Evolutionary conservation across 768 basidiomycete species (phyloP), one percentile per base, ranked within the genome.

Genomic region (Tricholoma terreum): DNA sequence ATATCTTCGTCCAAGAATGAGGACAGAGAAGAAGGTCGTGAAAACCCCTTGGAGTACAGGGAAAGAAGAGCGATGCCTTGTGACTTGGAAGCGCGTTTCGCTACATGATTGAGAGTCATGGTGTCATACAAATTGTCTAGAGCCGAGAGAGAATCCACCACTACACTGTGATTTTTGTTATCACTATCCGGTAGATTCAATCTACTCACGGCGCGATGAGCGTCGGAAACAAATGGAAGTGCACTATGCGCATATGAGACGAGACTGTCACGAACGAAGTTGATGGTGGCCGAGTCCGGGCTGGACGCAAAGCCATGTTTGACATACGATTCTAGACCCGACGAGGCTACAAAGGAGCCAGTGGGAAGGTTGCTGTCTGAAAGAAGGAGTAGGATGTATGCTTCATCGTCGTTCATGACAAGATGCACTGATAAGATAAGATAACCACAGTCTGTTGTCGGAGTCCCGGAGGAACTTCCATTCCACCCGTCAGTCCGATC

Each of bases 351-450:
- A 70, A 99, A 99, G 1, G 96, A 89, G 34, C 97, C 97, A 0
- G 96, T 98, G 2, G 97, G 97, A 3, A 99, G 85, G 71, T 96
- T 98, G 59, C 92, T 90, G 75, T 96, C 94, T 0, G 91, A 82
- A 42, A 96, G 81, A 34, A 95, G 79, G 36, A 94, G 82, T 15
- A 93, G 77, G 30, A 93, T 73, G 69, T 89, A 91, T 0, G 81
- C 76, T 66, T 90, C 86, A 56, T 75, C 75, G 71, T 72, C 69
- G 65, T 70, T 55, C 73, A 74, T 75, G 61, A 46, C 64, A 51
- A 50, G 49, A 46, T 49, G 30, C 6, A 17, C 15, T 30, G 24
- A 48, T 48, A 48, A 48, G 27, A 48, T 48, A 30, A 30, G 46
- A 48, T 30, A 48, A 27, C 3, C 3, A 35, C 12, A 45, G 8